These are phyloP conservation scores for Saccharomyces pastorianus DNA, from an alignment of 1,139 yeast genomes.

Conservation along the genomic window DNA sequence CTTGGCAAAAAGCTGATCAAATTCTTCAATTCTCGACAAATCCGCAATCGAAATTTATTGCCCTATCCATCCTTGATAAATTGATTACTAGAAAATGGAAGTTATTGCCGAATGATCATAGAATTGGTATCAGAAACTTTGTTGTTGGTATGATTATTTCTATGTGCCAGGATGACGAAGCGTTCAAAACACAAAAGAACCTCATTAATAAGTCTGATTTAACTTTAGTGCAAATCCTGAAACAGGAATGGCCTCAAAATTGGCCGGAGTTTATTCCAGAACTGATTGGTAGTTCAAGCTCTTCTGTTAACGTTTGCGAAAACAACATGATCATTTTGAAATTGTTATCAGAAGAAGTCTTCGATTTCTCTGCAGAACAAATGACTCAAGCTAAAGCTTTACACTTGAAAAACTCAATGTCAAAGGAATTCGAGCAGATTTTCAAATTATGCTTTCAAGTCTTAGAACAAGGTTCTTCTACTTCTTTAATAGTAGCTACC, in stretches of 20 bases:
- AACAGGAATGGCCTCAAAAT: slow-evolving; percentile 98
- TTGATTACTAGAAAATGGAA: slow-evolving; percentile 92
- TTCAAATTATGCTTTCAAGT: slow-evolving; percentile 90
- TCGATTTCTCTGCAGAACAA: slow-evolving; percentile 88
- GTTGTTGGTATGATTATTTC: slow-evolving; percentile 89
- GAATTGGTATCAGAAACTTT: slow-evolving; percentile 84
- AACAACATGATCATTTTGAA: slow-evolving; percentile 91
- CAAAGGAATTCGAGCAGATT: slow-evolving; percentile 85
- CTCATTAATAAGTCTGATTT: slow-evolving; percentile 88
- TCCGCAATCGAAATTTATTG: slow-evolving; percentile 87
- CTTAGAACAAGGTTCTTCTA: slow-evolving; percentile 75
- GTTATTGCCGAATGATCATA: slow-evolving; percentile 76
- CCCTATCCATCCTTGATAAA: slow-evolving; percentile 80
- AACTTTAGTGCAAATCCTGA: slow-evolving; percentile 85
- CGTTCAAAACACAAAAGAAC: slow-evolving; percentile 68
- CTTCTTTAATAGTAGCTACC: slow-evolving; percentile 78
- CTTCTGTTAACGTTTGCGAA: slow-evolving; percentile 90
- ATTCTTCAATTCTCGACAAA: slow-evolving; percentile 72
- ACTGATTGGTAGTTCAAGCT: slow-evolving; percentile 72
- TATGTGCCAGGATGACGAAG: slow-evolving; percentile 78
- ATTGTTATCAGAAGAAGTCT: slow-evolving; percentile 87
- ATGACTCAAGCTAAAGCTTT: slow-evolving; percentile 93
- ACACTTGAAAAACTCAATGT: slow-evolving; percentile 73
- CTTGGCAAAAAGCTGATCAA: slow-evolving; percentile 92
- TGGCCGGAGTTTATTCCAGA: slow-evolving; percentile 98